Base-by-base conservation (phyloP, 106 monocot species). In the Allium fistulosum region DNA sequence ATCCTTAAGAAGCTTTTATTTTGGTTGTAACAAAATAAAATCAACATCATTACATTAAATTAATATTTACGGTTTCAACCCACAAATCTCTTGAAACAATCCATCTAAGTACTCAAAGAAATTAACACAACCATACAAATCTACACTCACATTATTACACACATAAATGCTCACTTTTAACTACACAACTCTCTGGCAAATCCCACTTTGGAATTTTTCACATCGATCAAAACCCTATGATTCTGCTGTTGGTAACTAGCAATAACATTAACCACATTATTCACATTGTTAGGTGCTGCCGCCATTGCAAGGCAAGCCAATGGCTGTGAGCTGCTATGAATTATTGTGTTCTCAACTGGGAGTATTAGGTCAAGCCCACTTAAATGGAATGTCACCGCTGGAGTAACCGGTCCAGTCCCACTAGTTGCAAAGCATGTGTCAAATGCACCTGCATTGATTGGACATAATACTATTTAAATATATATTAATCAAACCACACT, bases 161-260 rank as follows among this genome's bases (percentile, higher is more conserved):
- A n/a, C n/a, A n/a, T n/a, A n/a, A n/a, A n/a, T n/a, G n/a, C n/a
- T n/a, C n/a, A n/a, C n/a, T 52, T 52, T 45, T 60, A 73, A 49
- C 73, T 87, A 64, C 90, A 91, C 4, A 74, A 11, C 73, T 91
- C 91, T 37, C 87, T 70, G 2, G 72, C 77, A 57, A 91, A 84
- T 18, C 91, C 91, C 9, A 91, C 80, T 14, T 79, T 72, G 15
- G 72, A 57, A 13, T 77, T 73, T 12, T 79, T 72, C 7, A 80
- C 80, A 63, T 91, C 91, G 67, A 91, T 46, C 62, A 91, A 46
- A 37, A 91, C 91, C 57, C 91, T 48, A 57, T 75, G 61, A 74
- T 87, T 91, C 84, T 91, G 91, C 84, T 91, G 91, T 80, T 91
- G 91, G 65, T 81, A 62, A 68, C 75, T 87, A 46, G 91, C 91